These are phyloP conservation scores for Colletotrichum costaricense DNA, from an alignment of 2,329 filamentous ascomycete species.

Conservation along the genomic window DNA sequence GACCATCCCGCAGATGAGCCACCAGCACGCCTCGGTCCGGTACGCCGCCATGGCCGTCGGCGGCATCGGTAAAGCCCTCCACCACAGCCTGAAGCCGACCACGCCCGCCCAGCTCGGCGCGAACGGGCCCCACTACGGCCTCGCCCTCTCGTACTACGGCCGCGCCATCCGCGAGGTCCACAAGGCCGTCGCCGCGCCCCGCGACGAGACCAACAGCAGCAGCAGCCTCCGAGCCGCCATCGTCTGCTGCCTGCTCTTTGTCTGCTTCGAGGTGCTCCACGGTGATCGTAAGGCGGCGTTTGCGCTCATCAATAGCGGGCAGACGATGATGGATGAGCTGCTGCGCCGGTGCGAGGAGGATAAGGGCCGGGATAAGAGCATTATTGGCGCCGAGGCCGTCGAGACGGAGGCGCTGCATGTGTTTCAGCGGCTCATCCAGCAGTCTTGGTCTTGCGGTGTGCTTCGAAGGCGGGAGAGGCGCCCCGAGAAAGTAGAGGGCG, in stretches of 20 bases:
- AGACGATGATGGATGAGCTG: slow-evolving; percentile 50
- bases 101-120: slow-evolving; percentile 26
- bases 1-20: slow-evolving; percentile 48
- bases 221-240: slow-evolving; percentile 43
- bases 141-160: slow-evolving; percentile 48
- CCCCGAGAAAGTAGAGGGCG: no score
- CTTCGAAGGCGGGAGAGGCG: slow-evolving; percentile 15
- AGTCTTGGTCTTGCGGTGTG: slow-evolving; percentile 42
- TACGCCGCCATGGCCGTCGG: slow-evolving; percentile 52
- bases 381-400: slow-evolving; percentile 30
- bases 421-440: slow-evolving; percentile 44
- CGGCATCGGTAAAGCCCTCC: slow-evolving; percentile 42
- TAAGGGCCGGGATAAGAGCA: neutral
- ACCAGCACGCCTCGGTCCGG: slow-evolving; percentile 46
- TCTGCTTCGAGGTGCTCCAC: slow-evolving; percentile 51
- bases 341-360: slow-evolving; percentile 20
- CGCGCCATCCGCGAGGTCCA: slow-evolving; percentile 44
- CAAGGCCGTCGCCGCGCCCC: slow-evolving; percentile 13
- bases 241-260: slow-evolving; percentile 50
- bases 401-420: slow-evolving; percentile 43
- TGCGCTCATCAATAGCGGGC: slow-evolving; percentile 49
- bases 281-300: slow-evolving; percentile 48
- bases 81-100: slow-evolving; percentile 17
- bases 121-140: slow-evolving; percentile 41
- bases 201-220: slow-evolving; percentile 10